Evolutionary conservation across 1,284 basidiomycete genomes (phyloP), one percentile per base, ranked within the genome.

Genomic region (Ustilago hordei): DNA sequence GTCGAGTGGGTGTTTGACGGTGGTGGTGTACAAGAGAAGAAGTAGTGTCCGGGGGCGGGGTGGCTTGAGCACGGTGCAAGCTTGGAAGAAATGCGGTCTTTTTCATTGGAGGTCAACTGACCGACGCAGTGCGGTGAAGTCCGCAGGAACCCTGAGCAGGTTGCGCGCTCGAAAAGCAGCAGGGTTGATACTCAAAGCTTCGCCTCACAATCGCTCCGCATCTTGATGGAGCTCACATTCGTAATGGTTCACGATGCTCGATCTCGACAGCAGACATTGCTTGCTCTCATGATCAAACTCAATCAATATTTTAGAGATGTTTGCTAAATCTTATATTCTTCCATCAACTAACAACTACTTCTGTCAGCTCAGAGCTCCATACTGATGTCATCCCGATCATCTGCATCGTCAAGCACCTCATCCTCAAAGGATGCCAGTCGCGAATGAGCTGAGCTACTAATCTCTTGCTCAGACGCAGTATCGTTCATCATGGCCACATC

Each of bases 401-500:
- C 70, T 15, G 45, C 58, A 35, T 68, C 70, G 23, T 64, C 52
- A 23, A 69, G 12, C 43, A 69, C 48, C 59, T 69, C 65, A 9
- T 74, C 71, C 39, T 64, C 65, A 13, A 8, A 60, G 41, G 69
- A 63, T 9, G 71, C 58, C 17, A 62, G 50, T 43, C 62, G 48
- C 34, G 62, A 68, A 52, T 69, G 67, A 19, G 52, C 48, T 38
- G 52, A 56, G 47, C 53, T 60, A 32, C 50, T 41, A 13, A 35
- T 12, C 36, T 53, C 63, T 28, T 56, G 62, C 32, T 75, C 72
- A 28, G 62, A 65, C 0, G 62, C 65, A 12, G 59, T 35, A 23
- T 64, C 71, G 34, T 64, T 69, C 43, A 32, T 41, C 66, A 74
- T 69, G 19, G 65, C 70, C 23, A 69, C 66, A 43, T 74, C 71